Conservation (phyloP, 1,139 yeast species). For the Blastobotrys petasosporus region DNA sequence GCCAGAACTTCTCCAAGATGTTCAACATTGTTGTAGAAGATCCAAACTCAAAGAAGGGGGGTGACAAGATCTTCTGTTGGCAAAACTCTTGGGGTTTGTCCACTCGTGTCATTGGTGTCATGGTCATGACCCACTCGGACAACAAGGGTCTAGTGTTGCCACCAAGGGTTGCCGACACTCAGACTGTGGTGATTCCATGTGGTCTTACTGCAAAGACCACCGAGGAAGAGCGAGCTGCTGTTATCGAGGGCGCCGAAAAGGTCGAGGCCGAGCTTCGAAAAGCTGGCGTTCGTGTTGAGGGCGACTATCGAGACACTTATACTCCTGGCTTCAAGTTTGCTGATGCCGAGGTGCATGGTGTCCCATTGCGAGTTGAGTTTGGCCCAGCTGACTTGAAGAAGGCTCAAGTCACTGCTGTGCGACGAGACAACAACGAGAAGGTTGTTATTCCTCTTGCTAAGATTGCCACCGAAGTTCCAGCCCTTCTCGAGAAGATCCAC, state of each 20-base stretch:
- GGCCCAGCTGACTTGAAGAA: slow-evolving; percentile 93
- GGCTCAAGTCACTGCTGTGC: slow-evolving; percentile 75
- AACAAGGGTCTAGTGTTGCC: slow-evolving; percentile 97
- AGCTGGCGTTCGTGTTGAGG: slow-evolving; percentile 58
- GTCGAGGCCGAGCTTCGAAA: slow-evolving; percentile 33
- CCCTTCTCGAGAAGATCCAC: slow-evolving; percentile 77
- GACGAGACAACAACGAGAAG: slow-evolving; percentile 87
- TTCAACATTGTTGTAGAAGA: slow-evolving; percentile 92
- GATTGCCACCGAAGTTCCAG: slow-evolving; percentile 62
- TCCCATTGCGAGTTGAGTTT: slow-evolving; percentile 85
- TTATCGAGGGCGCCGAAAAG: slow-evolving; percentile 62
- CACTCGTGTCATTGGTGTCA: slow-evolving; percentile 97
- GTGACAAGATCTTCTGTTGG: slow-evolving; percentile 73
- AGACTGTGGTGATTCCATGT: slow-evolving; percentile 89
- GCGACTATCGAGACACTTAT: slow-evolving; percentile 90
- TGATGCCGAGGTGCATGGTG: slow-evolving; percentile 95
- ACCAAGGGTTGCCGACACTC: slow-evolving; percentile 91
- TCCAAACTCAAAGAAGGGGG: slow-evolving; percentile 50
- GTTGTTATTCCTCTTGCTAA: slow-evolving; percentile 57
- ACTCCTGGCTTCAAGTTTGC: slow-evolving; percentile 99
- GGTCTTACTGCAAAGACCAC: slow-evolving; percentile 87
- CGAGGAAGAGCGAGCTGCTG: slow-evolving; percentile 62
- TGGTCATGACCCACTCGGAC: slow-evolving; percentile 98
- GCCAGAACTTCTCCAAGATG: slow-evolving; percentile 98
- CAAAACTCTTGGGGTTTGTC: slow-evolving; percentile 99